Evolutionary conservation across 148 eudicot species (phyloP), one percentile per base, ranked within the genome.

Genomic region (Nepenthes mirabilis): DNA sequence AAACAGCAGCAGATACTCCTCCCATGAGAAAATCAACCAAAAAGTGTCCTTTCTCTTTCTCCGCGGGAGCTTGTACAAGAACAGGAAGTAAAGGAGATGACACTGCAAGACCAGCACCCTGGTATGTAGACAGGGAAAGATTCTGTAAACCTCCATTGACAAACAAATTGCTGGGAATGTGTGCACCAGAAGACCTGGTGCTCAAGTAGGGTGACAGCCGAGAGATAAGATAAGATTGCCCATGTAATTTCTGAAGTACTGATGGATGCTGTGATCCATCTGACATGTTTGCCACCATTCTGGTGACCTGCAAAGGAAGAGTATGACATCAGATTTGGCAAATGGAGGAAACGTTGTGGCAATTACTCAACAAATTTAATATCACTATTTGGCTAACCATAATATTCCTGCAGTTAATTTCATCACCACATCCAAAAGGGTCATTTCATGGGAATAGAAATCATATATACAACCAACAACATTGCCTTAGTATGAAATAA

Each of bases 261-360:
- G 79, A 67, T 55, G 76, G 71, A 68, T 65, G 63, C 11, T 34
- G 64, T 32, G 65, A 54, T 63, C 68, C 73, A 61, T 70, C 75
- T 6, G 65, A 65, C 82, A 78, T 78, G 35, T 67, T 71, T 50
- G 52, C 45, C 45, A 14, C 56, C 43, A 43, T 36, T 32, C 10
- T 43, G 56, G 55, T 36, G 49, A 64, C 59, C 68, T 64, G 47
- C 14, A 58, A 53, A 40, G 43, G 13, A 47, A 47, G 45, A 40
- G 23, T 23, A 23, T 23, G 6, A 40, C 4, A 40, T 40, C 8
- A 40, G 45, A 40, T 40, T 3, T 1, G 45, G 23, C 23, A 40
- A 40, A 40, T 40, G 45, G 45, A 40, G 45, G 4, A 40, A 40
- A 40, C 45, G 23, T 23, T 23, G 23, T 40, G 45, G 6, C 45